Evolutionary conservation across 176 grass and related monocot species (phyloP).

Genomic region (Paspalum vaginatum): DNA sequence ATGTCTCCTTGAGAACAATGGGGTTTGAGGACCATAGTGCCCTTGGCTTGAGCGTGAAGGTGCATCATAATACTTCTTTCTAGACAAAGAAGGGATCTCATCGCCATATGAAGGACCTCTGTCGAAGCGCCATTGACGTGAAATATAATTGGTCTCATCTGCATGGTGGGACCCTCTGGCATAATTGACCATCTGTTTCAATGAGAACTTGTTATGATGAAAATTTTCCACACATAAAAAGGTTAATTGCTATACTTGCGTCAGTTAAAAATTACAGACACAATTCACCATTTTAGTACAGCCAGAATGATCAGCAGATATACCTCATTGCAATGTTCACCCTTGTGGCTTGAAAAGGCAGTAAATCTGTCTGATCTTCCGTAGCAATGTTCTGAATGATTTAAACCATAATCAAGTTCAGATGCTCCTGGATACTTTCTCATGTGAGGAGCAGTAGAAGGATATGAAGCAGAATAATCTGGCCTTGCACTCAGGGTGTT

Average conservation of each 20-base stretch:
- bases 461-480: constrained; percentile 25
- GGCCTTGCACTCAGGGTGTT: constrained; percentile 15
- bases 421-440: constrained; percentile 34
- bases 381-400: constrained; percentile 14
- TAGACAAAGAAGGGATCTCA: constrained; percentile 50
- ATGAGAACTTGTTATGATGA: constrained; percentile 23
- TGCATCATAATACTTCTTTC: neutral
- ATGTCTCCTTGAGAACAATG: constrained; percentile 36
- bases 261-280: constrained; percentile 8
- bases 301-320: constrained; percentile 11
- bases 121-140: constrained; percentile 39
- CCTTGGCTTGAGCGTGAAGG: constrained; percentile 21
- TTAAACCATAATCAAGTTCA: constrained; percentile 36
- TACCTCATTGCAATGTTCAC: constrained; percentile 26
- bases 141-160: constrained; percentile 31
- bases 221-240: neutral
- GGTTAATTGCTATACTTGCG: neutral
- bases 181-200: constrained; percentile 34
- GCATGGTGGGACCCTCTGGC: constrained; percentile 4
- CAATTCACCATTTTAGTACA: constrained; percentile 1
- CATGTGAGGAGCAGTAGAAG: constrained; percentile 26
- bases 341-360: constrained; percentile 19
- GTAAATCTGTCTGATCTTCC: constrained; percentile 29
- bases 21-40: constrained; percentile 35
- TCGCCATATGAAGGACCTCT: constrained; percentile 41